A percentile compares a stretch with the other conserved stretches of the same genome.
Conservation (phyloP, 2,329 filamentous ascomycete genomes). For the Plectosphaerella plurivora region DNA sequence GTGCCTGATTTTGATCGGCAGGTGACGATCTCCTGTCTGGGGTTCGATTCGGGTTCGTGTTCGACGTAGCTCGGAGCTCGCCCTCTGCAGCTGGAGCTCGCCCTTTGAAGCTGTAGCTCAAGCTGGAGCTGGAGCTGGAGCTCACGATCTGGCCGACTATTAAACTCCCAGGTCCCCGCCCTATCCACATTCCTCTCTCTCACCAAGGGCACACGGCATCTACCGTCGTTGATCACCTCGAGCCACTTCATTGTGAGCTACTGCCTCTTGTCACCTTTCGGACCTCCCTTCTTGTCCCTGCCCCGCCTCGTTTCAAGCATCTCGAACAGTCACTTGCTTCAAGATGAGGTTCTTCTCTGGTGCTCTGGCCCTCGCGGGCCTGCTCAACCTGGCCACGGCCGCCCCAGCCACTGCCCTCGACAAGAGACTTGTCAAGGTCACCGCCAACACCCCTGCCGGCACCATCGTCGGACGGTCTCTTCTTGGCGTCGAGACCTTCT, state of each 20-base stretch:
- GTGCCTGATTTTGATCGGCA: neutral
- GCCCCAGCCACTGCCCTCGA: neutral
- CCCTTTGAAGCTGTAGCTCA: neutral
- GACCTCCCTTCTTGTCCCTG: too few relatives aligned
- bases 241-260: neutral
- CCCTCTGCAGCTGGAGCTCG: neutral
- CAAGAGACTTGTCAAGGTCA: constrained; percentile 27
- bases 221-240: neutral
- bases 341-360: neutral
- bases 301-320: too few relatives aligned
- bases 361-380: neutral
- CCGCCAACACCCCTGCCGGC: constrained; percentile 51
- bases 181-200: neutral
- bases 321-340: neutral
- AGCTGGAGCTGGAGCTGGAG: neutral
- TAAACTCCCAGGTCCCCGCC: neutral
- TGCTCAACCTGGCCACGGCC: neutral
- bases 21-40: neutral
- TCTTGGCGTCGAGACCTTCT: constrained; percentile 60
- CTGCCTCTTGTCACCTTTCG: neutral
- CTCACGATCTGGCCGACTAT: neutral
- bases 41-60: neutral
- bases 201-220: neutral
- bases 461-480: constrained; percentile 47
- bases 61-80: neutral